Conservation (phyloP, 1,284 basidiomycete genomes). For the Cystobasidium pallidum region DNA sequence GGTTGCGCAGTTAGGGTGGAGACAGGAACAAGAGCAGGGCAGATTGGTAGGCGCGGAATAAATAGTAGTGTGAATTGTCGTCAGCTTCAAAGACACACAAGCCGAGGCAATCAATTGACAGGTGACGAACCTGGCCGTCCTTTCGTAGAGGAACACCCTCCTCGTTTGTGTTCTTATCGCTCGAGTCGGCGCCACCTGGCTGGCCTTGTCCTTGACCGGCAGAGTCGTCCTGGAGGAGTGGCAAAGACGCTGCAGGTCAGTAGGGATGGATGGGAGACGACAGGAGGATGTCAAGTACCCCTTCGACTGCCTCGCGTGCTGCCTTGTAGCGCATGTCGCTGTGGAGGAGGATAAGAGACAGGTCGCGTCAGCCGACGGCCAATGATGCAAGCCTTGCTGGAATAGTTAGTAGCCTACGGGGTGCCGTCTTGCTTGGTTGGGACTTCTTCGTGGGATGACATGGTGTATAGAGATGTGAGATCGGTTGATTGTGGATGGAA, state of each 20-base stretch:
- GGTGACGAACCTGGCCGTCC: slow-evolving; percentile 4
- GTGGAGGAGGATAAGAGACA: neutral
- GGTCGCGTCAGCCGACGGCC: too few relatives aligned
- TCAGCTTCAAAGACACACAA: too few relatives aligned
- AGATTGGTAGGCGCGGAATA: neutral
- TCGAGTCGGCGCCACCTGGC: neutral
- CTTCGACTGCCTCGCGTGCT: slow-evolving; percentile 11
- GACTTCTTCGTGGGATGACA: slow-evolving; percentile 16
- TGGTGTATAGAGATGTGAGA: neutral
- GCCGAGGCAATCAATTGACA: neutral
- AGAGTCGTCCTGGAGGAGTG: neutral
- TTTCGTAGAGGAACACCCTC: slow-evolving; percentile 11
- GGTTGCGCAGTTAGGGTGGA: neutral
- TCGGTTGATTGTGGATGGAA: neutral
- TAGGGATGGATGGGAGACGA: neutral
- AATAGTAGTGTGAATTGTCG: neutral
- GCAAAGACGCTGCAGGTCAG: neutral
- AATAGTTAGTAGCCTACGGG: neutral
- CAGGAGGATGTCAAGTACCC: neutral
- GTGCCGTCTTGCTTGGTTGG: slow-evolving; percentile 13
- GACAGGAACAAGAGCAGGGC: neutral
- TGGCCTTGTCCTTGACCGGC: slow-evolving; percentile 9
- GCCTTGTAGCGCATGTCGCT: slow-evolving; percentile 20
- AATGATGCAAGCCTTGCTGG: too few relatives aligned
- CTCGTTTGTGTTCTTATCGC: neutral